Evolutionary conservation across 371 early-diverging fungal genomes (phyloP).

Genomic region (Entomophthora muscae): DNA sequence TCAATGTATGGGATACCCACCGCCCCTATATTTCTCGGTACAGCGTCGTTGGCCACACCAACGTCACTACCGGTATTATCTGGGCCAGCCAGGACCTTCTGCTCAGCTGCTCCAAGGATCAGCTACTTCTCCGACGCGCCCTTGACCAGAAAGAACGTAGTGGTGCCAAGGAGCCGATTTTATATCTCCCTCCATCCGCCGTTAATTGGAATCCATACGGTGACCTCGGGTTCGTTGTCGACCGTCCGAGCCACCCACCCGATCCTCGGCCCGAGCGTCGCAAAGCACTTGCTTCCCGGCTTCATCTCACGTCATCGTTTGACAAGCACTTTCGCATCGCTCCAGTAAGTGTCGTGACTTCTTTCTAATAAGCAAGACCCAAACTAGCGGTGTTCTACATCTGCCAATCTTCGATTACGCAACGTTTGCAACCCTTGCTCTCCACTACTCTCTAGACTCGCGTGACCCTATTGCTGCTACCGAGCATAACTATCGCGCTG

Average conservation of each 20-base stretch:
- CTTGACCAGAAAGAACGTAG: neutral
- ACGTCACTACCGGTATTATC: constrained; percentile 48
- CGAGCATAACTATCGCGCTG: constrained; percentile 39
- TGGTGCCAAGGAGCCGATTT: neutral
- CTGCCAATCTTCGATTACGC: constrained; percentile 45
- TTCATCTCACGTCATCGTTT: neutral
- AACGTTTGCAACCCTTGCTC: constrained; percentile 45
- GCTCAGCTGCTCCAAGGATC: constrained; percentile 64
- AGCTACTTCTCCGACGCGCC: constrained; percentile 36
- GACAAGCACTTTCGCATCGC: constrained; percentile 5
- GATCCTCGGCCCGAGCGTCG: neutral
- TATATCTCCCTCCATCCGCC: neutral
- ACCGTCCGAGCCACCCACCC: neutral
- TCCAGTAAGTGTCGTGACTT: neutral
- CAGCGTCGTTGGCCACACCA: constrained; percentile 51
- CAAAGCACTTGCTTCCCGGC: neutral
- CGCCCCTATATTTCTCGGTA: constrained; percentile 52
- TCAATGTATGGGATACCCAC: constrained; percentile 60
- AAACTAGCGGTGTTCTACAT: constrained; percentile 40
- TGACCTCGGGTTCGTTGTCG: constrained; percentile 1
- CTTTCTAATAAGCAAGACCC: constrained; percentile 14
- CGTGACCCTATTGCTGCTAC: constrained; percentile 1
- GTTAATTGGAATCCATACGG: neutral
- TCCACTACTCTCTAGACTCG: constrained; percentile 31
- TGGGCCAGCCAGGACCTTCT: constrained; percentile 47